Conservation (phyloP, 75 land plant genomes). For the Azolla pinnata region DNA sequence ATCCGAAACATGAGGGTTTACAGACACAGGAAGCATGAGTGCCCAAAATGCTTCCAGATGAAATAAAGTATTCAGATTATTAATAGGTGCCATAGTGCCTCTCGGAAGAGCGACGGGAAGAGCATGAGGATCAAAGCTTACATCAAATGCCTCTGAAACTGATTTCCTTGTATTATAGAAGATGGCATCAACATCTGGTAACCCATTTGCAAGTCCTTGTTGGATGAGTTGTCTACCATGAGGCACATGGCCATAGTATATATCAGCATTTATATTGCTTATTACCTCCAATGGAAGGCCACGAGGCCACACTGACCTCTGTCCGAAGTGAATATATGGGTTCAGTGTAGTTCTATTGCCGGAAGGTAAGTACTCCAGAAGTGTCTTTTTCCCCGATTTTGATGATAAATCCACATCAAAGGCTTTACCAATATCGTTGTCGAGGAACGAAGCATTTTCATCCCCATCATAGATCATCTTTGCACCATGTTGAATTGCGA, state of each 20-base stretch:
- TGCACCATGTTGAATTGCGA: slow-evolving; percentile 94
- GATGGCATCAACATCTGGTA: slow-evolving; percentile 92
- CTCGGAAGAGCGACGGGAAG: slow-evolving; percentile 85
- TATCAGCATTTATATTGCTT: slow-evolving; percentile 54
- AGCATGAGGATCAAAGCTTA: slow-evolving; percentile 71
- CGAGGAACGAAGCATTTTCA: slow-evolving; percentile 51
- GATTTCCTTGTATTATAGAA: slow-evolving; percentile 85
- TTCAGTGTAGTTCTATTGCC: slow-evolving; percentile 60
- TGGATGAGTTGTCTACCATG: slow-evolving; percentile 90
- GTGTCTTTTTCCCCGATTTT: slow-evolving; percentile 40
- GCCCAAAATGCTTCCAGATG: slow-evolving; percentile 84
- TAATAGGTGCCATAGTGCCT: slow-evolving; percentile 83
- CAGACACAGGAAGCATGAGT: slow-evolving; percentile 79
- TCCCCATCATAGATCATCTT: slow-evolving; percentile 79
- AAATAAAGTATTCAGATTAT: slow-evolving; percentile 75
- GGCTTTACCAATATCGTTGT: slow-evolving; percentile 41
- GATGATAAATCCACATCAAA: slow-evolving; percentile 68
- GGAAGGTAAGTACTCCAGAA: slow-evolving; percentile 63
- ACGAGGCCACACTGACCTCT: slow-evolving; percentile 94
- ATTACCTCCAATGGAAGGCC: slow-evolving; percentile 79
- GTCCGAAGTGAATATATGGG: slow-evolving; percentile 95
- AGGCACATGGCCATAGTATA: slow-evolving; percentile 67
- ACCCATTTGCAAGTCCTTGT: slow-evolving; percentile 88
- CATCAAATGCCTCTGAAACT: slow-evolving; percentile 54
- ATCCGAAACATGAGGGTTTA: slow-evolving; percentile 83